Evolutionary conservation across 495 filamentous ascomycete genomes (phyloP).

Genomic region (Hypoxylon fuscum): DNA sequence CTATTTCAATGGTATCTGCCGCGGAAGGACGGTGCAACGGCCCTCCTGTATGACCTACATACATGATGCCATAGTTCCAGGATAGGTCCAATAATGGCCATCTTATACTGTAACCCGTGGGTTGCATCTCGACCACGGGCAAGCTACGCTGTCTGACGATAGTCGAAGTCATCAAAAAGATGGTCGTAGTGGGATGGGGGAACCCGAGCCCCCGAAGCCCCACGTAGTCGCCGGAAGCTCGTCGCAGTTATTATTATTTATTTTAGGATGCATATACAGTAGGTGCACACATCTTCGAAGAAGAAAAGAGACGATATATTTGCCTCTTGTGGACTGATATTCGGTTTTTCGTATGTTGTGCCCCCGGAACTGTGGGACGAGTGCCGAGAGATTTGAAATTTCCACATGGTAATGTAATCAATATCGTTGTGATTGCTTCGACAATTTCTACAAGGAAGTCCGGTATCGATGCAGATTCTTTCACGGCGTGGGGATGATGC

Average conservation of each 20-base stretch:
- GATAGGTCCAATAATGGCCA: slow-evolving; percentile 27
- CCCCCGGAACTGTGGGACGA: slow-evolving; percentile 17
- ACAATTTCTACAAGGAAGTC: slow-evolving; percentile 1
- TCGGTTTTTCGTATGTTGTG: not conserved
- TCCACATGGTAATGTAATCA: not conserved
- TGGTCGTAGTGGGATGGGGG: slow-evolving; percentile 33
- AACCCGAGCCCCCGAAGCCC: slow-evolving; percentile 35
- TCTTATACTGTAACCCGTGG: slow-evolving; percentile 26
- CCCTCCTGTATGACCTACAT: slow-evolving; percentile 43
- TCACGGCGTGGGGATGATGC: slow-evolving; percentile 39
- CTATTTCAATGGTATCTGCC: slow-evolving; percentile 30
- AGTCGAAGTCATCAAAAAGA: slow-evolving; percentile 28
- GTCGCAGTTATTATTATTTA: slow-evolving; percentile 10
- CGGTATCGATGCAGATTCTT: slow-evolving; percentile 12
- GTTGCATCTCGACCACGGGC: slow-evolving; percentile 35
- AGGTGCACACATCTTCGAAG: too few species aligned
- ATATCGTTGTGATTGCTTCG: slow-evolving; percentile 10
- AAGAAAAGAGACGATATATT: slow-evolving; percentile 7
- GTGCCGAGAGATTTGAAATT: slow-evolving; percentile 1
- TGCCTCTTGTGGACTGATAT: not conserved
- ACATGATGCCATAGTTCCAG: slow-evolving; percentile 38
- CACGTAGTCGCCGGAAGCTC: slow-evolving; percentile 20
- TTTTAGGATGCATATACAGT: slow-evolving; percentile 1
- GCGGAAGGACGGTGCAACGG: slow-evolving; percentile 36
- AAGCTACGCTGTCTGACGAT: slow-evolving; percentile 31